Percentiles rank a stretch among this genome's conserved stretches.
phyloP scores from a whole-genome alignment of 73 alveolate species.

The Paramecium pentaurelia region DNA sequence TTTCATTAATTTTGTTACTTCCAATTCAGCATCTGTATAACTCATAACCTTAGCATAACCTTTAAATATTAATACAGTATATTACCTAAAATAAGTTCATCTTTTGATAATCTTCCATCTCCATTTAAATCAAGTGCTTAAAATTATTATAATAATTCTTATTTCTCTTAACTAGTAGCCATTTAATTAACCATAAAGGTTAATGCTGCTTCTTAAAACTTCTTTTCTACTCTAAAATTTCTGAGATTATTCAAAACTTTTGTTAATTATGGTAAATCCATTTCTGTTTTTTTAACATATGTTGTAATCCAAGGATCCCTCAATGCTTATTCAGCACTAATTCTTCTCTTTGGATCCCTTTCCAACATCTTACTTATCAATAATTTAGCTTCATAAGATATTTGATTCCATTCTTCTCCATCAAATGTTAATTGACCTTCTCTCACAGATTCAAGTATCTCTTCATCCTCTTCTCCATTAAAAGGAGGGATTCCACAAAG shows the following conservation, averaged over 20 bases:
- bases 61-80: neutral
- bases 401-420: slow-evolving; percentile 69
- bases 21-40: slow-evolving; percentile 56
- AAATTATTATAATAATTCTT: slow-evolving; percentile 68
- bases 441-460: slow-evolving; percentile 66
- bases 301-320: slow-evolving; percentile 74
- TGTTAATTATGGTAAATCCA: slow-evolving; percentile 36
- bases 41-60: slow-evolving; percentile 59
- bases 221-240: slow-evolving; percentile 66
- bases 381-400: slow-evolving; percentile 87
- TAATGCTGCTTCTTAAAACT: slow-evolving; percentile 75
- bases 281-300: neutral
- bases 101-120: slow-evolving; percentile 74
- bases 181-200: slow-evolving; percentile 72
- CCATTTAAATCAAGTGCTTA: slow-evolving; percentile 67
- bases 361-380: slow-evolving; percentile 58
- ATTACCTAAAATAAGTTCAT: slow-evolving; percentile 66
- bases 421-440: slow-evolving; percentile 62
- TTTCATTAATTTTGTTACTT: slow-evolving; percentile 66
- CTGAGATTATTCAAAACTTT: slow-evolving; percentile 68
- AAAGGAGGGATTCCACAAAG: slow-evolving; percentile 77
- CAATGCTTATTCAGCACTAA: slow-evolving; percentile 76
- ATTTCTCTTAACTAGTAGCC: slow-evolving; percentile 69
- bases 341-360: slow-evolving; percentile 66
- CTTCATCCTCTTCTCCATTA: slow-evolving; percentile 78